Evolutionary conservation across 2,329 filamentous ascomycete species (phyloP), one percentile per base, ranked within the genome.

Genomic region (Calonectria hongkongensis): DNA sequence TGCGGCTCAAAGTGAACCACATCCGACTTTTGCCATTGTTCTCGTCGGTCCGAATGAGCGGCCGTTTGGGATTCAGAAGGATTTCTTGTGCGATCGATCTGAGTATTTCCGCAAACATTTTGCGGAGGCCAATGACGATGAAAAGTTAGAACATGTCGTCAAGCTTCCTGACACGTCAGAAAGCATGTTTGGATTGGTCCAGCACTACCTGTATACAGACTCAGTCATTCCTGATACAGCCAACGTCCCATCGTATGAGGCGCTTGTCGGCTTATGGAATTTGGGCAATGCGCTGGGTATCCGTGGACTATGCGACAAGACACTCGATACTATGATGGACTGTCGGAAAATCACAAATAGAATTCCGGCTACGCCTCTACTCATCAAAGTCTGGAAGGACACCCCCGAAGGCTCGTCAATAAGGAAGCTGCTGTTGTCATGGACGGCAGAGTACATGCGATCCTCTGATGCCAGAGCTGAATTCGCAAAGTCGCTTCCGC

Each of bases 381-480:
- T 92, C 7, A 88, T 92, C 1, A 87, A 90, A 76, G 90, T 91
- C 8, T 92, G 91, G 90, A 87, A 89, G 62, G 89, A 92, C 65
- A 92, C 90, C 0, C 89, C 90, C 0, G 89, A 90, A 74, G 90
- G 90, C 10, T 92, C 90, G 3, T 87, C 89, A 0, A 89, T 93
- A 62, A 87, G 91, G 47, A 86, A 86, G 72, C 87, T 92, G 45
- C 86, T 93, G 16, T 83, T 92, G 3, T 87, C 86, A 13, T 93
- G 91, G 91, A 89, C 90, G 1, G 90, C 90, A 30, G 91, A 92
- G 81, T 92, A 92, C 76, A 91, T 92, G 84, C 84, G 89, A 50
- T 88, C 88, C 0, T 91, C 89, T 4, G 87, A 90, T 27, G 85
- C 86, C 1, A 86, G 89, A 21, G 85, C 88, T 10, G 89, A 90